Conservation (phyloP, 2,329 filamentous ascomycete species). For the Aureobasidium leucospermi region DNA sequence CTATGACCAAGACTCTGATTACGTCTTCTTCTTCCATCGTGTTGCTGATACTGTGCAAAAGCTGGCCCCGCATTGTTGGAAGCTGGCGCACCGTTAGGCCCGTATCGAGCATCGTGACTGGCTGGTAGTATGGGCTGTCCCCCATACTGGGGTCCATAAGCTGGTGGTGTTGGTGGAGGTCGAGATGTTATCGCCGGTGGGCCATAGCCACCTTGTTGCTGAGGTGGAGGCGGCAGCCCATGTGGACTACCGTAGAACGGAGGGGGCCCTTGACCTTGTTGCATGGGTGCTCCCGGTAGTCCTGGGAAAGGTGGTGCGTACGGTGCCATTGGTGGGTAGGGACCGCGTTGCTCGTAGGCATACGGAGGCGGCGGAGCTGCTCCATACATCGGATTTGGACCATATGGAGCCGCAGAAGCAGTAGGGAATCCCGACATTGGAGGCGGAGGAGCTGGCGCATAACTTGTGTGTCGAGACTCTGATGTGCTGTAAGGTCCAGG, state of each 20-base stretch:
- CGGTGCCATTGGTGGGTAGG: neutral
- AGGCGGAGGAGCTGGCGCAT: neutral
- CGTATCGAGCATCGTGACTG: conserved; percentile 26
- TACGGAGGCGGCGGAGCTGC: neutral
- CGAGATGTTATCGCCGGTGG: neutral
- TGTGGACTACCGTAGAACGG: conserved; percentile 1
- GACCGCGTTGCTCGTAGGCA: conserved; percentile 1
- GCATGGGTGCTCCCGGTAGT: neutral
- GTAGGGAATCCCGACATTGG: conserved; percentile 1
- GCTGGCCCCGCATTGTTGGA: conserved; percentile 2
- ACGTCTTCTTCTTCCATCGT: conserved; percentile 4
- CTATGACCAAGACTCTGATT: conserved; percentile 9
- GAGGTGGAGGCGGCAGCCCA: neutral
- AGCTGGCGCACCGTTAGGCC: neutral
- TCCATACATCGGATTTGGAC: neutral
- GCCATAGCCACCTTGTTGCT: conserved; percentile 5
- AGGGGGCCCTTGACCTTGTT: conserved; percentile 2
- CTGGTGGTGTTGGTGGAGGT: conserved; percentile 25
- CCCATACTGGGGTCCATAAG: conserved; percentile 29
- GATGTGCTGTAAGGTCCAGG: neutral
- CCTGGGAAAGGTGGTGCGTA: conserved; percentile 1
- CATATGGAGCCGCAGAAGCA: neutral
- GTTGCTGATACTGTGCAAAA: conserved; percentile 16
- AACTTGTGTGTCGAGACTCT: neutral
- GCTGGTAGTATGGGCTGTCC: conserved; percentile 34